Evolutionary conservation across 305 asterid genomes (phyloP), one percentile per base, ranked within the genome.

Genomic region (Ilex paraguariensis): DNA sequence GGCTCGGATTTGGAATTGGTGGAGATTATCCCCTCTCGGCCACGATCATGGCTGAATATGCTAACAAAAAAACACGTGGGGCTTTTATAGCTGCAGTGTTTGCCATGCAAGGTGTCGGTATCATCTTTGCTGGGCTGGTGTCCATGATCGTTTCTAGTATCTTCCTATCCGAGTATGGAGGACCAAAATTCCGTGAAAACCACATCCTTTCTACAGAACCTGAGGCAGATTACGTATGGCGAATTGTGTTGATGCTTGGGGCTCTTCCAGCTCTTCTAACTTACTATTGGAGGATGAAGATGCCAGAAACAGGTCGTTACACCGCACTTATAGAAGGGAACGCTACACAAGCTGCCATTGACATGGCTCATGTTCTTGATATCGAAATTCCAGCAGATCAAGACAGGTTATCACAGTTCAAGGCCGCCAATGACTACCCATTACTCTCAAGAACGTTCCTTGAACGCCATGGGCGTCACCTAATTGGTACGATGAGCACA

Each of bases 91-190:
- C 86, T 3, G 90, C 90, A 6, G 91, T 84, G 7, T 84, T 81
- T 5, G 88, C 86, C 0, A 84, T 84, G 91, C 91, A 84, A 55
- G 91, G 92, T 0, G 92, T 84, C 5, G 88, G 91, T 21, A 82
- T 84, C 74, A 72, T 84, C 46, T 85, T 82, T 48, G 93, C 93
- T 0, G 85, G 93, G 6, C 77, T 85, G 0, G 93, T 85, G 8
- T 82, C 89, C 5, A 74, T 85, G 93, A 85, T 72, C 16, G 3
- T 78, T 10, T 78, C 87, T 0, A 75, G 68, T 15, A 2, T 82
- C 31, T 85, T 85, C 60, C 69, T 85, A 0, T 13, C 7, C 10
- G 0, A 4, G 0, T 74, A 78, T 44, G 73, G 13, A 0, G 82
- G 82, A 13, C 76, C 71, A 5, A 2, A 69, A 0, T 85, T 74